Evolutionary conservation across 306 rosid species (phyloP).

Genomic region (Corylus heterophylla): DNA sequence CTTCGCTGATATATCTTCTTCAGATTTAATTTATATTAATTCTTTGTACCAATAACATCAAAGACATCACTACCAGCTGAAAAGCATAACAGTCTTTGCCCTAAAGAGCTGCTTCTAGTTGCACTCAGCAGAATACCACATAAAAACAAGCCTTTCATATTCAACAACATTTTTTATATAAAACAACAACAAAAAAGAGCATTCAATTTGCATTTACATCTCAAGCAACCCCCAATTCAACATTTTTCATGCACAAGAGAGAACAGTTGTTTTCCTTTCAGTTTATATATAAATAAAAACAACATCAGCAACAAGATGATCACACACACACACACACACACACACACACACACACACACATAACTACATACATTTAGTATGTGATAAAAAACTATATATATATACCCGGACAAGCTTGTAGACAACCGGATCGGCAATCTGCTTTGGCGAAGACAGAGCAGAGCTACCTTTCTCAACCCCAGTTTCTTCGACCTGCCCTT

Average conservation of each 20-base stretch:
- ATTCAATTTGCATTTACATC: not conserved
- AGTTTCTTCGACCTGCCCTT: constrained; percentile 61
- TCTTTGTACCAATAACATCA: not conserved
- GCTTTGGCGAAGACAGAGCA: constrained; percentile 60
- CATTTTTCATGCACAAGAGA: not conserved
- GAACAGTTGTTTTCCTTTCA: not conserved
- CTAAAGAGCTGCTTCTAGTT: not conserved
- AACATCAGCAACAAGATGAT: not conserved
- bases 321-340: not conserved
- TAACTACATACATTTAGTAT: too few relatives aligned
- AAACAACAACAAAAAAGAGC: not conserved
- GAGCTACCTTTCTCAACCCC: constrained; percentile 58
- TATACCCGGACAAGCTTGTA: constrained; percentile 98
- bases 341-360: not conserved
- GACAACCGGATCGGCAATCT: constrained; percentile 81
- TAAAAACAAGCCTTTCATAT: not conserved
- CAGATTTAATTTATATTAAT: not conserved
- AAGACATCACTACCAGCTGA: not conserved
- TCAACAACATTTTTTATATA: not conserved
- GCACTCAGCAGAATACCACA: not conserved
- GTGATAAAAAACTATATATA: not conserved
- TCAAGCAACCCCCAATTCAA: constrained; percentile 4
- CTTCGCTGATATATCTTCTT: not conserved
- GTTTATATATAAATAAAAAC: not conserved
- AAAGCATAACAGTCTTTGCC: not conserved